Conservation (phyloP, 176 grass and related monocot species). For the Secale cereale region DNA sequence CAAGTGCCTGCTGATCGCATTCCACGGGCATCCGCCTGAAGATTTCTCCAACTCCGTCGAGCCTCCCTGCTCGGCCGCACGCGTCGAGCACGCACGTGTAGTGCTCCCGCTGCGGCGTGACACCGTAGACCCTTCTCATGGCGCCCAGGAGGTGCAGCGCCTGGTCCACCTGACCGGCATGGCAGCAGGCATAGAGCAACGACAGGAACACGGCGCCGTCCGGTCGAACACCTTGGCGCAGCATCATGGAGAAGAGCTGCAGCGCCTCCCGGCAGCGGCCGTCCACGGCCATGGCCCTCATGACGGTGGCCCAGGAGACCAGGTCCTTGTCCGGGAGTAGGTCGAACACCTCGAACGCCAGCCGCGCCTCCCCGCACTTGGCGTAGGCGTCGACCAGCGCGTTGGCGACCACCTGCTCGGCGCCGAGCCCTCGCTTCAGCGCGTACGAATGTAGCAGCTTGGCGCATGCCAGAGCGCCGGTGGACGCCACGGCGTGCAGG, state of each 20-base stretch:
- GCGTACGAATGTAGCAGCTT: conserved; percentile 30
- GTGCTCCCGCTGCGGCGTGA: conserved; percentile 38
- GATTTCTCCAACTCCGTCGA: conserved; percentile 16
- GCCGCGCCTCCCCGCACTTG: conserved; percentile 43
- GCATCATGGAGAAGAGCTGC: conserved; percentile 56
- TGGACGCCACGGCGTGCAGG: conserved; percentile 32
- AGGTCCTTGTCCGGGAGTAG: conserved; percentile 35
- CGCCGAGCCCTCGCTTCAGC: conserved; percentile 25
- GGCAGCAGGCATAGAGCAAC: conserved; percentile 50
- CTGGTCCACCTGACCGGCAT: conserved; percentile 30
- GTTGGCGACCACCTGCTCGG: conserved; percentile 34
- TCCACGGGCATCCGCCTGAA: conserved; percentile 15
- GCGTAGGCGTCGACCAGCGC: conserved; percentile 49
- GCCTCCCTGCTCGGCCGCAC: conserved; percentile 35
- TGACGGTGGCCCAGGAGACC: conserved; percentile 54
- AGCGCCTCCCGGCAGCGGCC: conserved; percentile 34
- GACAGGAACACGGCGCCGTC: conserved; percentile 48
- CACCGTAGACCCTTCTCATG: conserved; percentile 46
- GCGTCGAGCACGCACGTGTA: conserved; percentile 56
- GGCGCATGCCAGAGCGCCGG: conserved; percentile 18
- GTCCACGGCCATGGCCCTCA: conserved; percentile 47
- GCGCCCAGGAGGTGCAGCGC: conserved; percentile 25
- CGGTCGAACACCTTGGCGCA: conserved; percentile 31
- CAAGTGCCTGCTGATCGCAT: conserved; percentile 19
- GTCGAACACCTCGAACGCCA: conserved; percentile 40